A percentile compares a stretch with the other conserved stretches of the same genome.
phyloP scores from a whole-genome alignment of 2,329 filamentous ascomycete genomes.

The Colletotrichum sublineola region DNA sequence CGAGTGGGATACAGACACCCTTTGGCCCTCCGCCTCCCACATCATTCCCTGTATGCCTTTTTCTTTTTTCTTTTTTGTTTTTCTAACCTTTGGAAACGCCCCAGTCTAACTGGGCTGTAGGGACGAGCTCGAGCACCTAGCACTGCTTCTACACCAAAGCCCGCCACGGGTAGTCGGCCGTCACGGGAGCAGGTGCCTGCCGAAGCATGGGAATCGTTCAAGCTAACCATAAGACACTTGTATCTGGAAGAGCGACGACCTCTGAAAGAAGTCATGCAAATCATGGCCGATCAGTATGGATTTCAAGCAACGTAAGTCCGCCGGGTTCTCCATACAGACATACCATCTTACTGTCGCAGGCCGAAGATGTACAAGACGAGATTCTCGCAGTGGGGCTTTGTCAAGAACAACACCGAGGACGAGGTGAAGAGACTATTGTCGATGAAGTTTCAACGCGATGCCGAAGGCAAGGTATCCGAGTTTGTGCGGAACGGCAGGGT shows the following conservation, averaged over 20 bases:
- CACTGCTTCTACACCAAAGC: constrained; percentile 46
- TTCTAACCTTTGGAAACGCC: neutral
- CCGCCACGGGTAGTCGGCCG: constrained; percentile 52
- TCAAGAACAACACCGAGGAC: constrained; percentile 68
- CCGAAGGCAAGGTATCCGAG: constrained; percentile 65
- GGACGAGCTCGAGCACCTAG: constrained; percentile 34
- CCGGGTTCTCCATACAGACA: neutral
- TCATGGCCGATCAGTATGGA: constrained; percentile 63
- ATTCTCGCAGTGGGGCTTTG: constrained; percentile 68
- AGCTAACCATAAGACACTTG: constrained; percentile 59
- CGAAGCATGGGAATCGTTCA: constrained; percentile 63
- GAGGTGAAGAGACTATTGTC: constrained; percentile 65
- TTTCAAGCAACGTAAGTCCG: constrained; percentile 63
- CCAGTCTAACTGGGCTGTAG: constrained; percentile 30
- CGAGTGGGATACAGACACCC: constrained; percentile 32
- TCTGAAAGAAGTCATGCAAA: constrained; percentile 65
- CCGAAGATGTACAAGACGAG: constrained; percentile 70
- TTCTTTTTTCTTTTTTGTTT: neutral
- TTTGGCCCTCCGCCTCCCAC: constrained; percentile 39
- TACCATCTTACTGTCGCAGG: constrained; percentile 48
- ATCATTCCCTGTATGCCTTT: constrained; percentile 37
- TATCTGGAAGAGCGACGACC: constrained; percentile 65
- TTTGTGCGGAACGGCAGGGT: constrained; percentile 67
- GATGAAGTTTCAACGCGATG: constrained; percentile 66
- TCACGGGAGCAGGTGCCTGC: constrained; percentile 60